These are phyloP conservation scores for Helianthus annuus DNA, from an alignment of 129 eudicot genomes.

Conservation along the genomic window HanXRQr2.0-SUNRISE NC_035449.2:37340237-37340736, in stretches of 20 bases:
- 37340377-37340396: background rate
- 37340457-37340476: constrained; percentile 56
- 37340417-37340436: background rate
- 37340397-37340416: background rate
- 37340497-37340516: constrained; percentile 92
- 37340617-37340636: background rate
- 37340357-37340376: background rate
- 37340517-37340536: constrained; percentile 71
- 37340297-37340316: background rate
- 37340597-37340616: background rate
- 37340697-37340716: too few relatives aligned
- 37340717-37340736: too few relatives aligned
- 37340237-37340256: background rate
- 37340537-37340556: constrained; percentile 40
- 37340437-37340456: constrained; percentile 85
- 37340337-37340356: background rate
- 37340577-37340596: background rate
- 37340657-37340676: background rate
- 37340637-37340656: constrained; percentile 12
- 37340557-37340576: background rate
- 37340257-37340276: background rate
- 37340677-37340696: too few relatives aligned
- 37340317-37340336: background rate
- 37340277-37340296: background rate
- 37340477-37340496: constrained; percentile 86